A percentile compares a stretch with the other conserved stretches of the same genome.
Evolutionary conservation across 768 basidiomycete genomes (phyloP).

Genomic region (Kwoniella dendrophila): DNA sequence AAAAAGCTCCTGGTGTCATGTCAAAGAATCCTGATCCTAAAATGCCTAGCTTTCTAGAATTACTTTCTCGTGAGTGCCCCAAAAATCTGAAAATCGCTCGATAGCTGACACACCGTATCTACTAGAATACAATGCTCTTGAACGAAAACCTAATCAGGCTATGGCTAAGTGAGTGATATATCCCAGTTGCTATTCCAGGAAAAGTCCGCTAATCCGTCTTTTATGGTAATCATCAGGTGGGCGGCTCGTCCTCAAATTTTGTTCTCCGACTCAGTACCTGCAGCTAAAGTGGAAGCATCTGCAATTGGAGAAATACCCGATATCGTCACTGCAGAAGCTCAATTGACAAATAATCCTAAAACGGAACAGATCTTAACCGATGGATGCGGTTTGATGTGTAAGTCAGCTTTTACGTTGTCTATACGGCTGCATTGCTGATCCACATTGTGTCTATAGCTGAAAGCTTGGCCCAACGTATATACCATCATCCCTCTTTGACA

Average conservation of each 20-base stretch:
- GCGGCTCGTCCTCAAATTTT: slow-evolving; percentile 38
- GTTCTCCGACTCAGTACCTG: slow-evolving; percentile 46
- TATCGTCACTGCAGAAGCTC: slow-evolving; percentile 25
- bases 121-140: slow-evolving; percentile 37
- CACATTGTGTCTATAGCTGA: slow-evolving; percentile 24
- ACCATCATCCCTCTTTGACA: not conserved
- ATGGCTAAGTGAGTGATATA: slow-evolving; percentile 44
- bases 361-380: slow-evolving; percentile 48
- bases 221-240: slow-evolving; percentile 30
- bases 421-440: slow-evolving; percentile 1
- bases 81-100: not conserved
- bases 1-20: slow-evolving; percentile 10
- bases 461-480: slow-evolving; percentile 29
- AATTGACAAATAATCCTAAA: not conserved
- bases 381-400: slow-evolving; percentile 50
- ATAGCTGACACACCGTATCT: not conserved
- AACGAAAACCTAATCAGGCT: slow-evolving; percentile 37
- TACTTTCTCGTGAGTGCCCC: slow-evolving; percentile 28
- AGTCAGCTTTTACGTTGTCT: slow-evolving; percentile 2
- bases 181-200: not conserved
- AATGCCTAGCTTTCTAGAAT: slow-evolving; percentile 22
- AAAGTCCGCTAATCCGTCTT: not conserved
- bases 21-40: not conserved
- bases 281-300: slow-evolving; percentile 3
- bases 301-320: slow-evolving; percentile 29